Percentiles rank a stretch among this genome's conserved stretches.
phyloP scores from a whole-genome alignment of 1,139 yeast genomes.

The Wickerhamiella infanticola region DNA sequence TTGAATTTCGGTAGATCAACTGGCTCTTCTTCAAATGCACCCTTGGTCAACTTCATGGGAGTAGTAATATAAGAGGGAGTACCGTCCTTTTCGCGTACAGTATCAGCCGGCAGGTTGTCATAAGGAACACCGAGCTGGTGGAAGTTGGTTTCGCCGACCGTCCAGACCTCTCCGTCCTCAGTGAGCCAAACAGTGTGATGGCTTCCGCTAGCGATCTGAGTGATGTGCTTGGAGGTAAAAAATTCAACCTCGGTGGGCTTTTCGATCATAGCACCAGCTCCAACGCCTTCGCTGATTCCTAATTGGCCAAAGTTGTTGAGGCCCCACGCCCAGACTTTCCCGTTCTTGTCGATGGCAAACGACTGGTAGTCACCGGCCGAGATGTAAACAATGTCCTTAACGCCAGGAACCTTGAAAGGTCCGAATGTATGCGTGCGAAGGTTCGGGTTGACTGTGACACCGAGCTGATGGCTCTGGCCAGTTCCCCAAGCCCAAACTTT shows the following conservation, averaged over 20 bases:
- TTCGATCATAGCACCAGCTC: conserved; percentile 46
- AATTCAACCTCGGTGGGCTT: conserved; percentile 52
- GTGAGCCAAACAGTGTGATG: conserved; percentile 79
- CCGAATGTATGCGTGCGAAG: conserved; percentile 22
- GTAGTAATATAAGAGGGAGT: conserved; percentile 83
- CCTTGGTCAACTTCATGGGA: conserved; percentile 29
- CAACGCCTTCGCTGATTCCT: conserved; percentile 59
- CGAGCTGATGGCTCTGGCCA: conserved; percentile 85
- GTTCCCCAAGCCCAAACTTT: conserved; percentile 95
- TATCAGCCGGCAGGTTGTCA: conserved; percentile 45
- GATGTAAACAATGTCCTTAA: conserved; percentile 59
- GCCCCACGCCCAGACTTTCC: conserved; percentile 79
- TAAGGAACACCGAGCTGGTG: conserved; percentile 72
- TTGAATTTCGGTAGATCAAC: conserved; percentile 42
- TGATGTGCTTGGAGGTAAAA: conserved; percentile 42
- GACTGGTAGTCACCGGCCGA: conserved; percentile 95
- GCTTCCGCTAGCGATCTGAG: conserved; percentile 76
- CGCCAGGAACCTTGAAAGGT: conserved; percentile 22
- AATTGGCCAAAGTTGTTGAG: conserved; percentile 94
- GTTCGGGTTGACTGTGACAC: conserved; percentile 33
- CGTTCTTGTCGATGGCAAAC: conserved; percentile 69
- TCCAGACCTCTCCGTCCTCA: conserved; percentile 51
- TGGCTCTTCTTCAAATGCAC: conserved; percentile 20
- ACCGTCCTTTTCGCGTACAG: conserved; percentile 67
- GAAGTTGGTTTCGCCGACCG: conserved; percentile 91